Percentiles rank a stretch among this genome's conserved stretches.
These are phyloP conservation scores for Acacia confusa DNA, from an alignment of 306 rosid species.

Conservation along the genomic window DNA sequence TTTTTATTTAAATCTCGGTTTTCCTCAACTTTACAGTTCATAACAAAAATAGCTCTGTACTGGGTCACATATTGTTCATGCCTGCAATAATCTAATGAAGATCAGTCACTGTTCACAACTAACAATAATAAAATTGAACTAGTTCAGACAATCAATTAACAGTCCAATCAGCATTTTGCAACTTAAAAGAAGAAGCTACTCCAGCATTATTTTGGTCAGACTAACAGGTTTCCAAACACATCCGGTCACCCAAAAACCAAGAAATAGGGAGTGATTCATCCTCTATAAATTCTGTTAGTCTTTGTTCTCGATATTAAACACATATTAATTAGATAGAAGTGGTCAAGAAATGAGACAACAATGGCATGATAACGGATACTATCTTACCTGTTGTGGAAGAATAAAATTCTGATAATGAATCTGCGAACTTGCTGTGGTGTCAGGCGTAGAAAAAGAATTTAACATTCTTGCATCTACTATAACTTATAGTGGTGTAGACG, in stretches of 20 bases:
- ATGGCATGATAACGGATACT: too few species aligned
- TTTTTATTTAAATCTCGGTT: conserved; percentile 30
- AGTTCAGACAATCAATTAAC: not conserved
- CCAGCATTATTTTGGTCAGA: not conserved
- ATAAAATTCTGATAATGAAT: not conserved
- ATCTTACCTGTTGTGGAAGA: not conserved
- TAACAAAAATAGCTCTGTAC: conserved; percentile 72
- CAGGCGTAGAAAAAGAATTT: not conserved
- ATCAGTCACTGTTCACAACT: conserved; percentile 24
- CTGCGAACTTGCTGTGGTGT: not conserved
- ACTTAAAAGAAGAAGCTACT: not conserved
- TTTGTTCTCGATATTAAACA: not conserved
- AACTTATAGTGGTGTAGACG: not conserved
- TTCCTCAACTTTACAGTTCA: conserved; percentile 61
- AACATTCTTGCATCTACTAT: not conserved
- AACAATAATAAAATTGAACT: not conserved
- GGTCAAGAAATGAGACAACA: not conserved
- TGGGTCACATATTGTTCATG: conserved; percentile 79
- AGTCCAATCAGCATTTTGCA: not conserved
- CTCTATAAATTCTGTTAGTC: not conserved
- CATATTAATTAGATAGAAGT: too few species aligned
- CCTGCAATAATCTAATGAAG: conserved; percentile 48
- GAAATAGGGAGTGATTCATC: not conserved
- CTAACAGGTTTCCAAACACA: not conserved
- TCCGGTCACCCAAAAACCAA: not conserved